Base-by-base conservation (phyloP, 192 early-diverging fungal species). In the Coemansia sp. region DNA sequence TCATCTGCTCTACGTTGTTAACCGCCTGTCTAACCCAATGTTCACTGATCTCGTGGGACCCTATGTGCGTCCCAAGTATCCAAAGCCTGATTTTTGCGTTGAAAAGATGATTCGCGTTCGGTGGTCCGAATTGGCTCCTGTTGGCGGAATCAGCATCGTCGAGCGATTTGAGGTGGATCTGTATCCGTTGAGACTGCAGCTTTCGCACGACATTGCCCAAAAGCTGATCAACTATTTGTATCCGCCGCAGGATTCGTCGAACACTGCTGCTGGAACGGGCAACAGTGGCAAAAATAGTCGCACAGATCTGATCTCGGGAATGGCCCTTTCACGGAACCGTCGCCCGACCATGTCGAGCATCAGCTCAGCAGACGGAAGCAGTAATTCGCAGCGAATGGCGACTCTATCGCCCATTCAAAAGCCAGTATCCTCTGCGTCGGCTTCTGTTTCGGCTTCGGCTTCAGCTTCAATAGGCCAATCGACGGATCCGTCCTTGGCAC, bases 91-190 rank as follows among this genome's bases (percentile, higher is more conserved):
- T 65, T 94, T 93, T 72, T 85, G 86, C 33, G 84, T 89, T 14
- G 88, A 96, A 52, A 96, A 95, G 74, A 95, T 96, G 93, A 74
- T 97, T 2, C 86, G 95, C 32, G 89, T 95, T 15, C 91, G 91
- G 69, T 90, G 91, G 87, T 74, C 70, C 2, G 87, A 93, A 39
- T 80, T 93, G 60, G 91, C 95, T 3, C 92, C 96, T 0, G 94
- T 98, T 2, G 96, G 91, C 34, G 96, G 96, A 18, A 98, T 98
- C 64, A 86, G 87, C 33, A 92, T 98, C 15, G 89, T 98, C 51
- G 92, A 95, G 66, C 92, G 94, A 43, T 90, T 98, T 70, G 96
- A 96, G 75, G 85, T 96, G 45, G 90, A 95, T 62, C 76, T 98
- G 60, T 89, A 86, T 60, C 96, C 96, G 1, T 70, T 96, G 14